Conservation (phyloP, 2,329 filamentous ascomycete genomes). For the Orbilia blumenaviensis region DNA sequence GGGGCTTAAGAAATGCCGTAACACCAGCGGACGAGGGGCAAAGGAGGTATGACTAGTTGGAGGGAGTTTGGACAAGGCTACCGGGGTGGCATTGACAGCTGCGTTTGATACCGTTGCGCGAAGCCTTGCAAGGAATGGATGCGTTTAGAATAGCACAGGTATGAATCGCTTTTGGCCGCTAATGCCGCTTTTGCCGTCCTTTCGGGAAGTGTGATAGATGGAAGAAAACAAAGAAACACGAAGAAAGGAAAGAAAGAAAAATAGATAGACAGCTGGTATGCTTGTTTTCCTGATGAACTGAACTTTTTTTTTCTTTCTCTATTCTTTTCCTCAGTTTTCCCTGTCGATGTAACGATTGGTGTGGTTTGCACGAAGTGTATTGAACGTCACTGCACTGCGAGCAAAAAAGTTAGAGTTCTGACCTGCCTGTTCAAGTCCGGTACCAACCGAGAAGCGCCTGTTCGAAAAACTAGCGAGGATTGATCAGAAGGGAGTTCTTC, state of each 20-base stretch:
- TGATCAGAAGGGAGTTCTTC: conserved; percentile 30
- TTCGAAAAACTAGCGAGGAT: conserved; percentile 26
- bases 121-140: conserved; percentile 13
- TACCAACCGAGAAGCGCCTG: conserved; percentile 46
- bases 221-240: conserved; percentile 10
- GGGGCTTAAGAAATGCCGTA: conserved; percentile 28
- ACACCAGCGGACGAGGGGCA: conserved; percentile 19
- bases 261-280: conserved; percentile 18
- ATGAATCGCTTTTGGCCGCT: conserved; percentile 12
- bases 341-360: conserved; percentile 28
- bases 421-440: conserved; percentile 47
- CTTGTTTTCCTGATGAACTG: conserved; percentile 45
- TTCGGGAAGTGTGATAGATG: conserved; percentile 21
- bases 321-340: conserved; percentile 20
- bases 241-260: conserved; percentile 20
- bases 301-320: conserved; percentile 11
- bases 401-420: conserved; percentile 34
- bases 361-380: conserved; percentile 32
- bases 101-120: conserved; percentile 22
- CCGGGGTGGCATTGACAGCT: conserved; percentile 1
- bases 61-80: background rate
- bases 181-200: conserved; percentile 8
- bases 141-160: conserved; percentile 24
- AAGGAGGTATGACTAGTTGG: conserved; percentile 7
- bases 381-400: conserved; percentile 36